These are phyloP conservation scores for Ceriops tagal DNA, from an alignment of 345 rosid species.

Conservation along the genomic window DNA sequence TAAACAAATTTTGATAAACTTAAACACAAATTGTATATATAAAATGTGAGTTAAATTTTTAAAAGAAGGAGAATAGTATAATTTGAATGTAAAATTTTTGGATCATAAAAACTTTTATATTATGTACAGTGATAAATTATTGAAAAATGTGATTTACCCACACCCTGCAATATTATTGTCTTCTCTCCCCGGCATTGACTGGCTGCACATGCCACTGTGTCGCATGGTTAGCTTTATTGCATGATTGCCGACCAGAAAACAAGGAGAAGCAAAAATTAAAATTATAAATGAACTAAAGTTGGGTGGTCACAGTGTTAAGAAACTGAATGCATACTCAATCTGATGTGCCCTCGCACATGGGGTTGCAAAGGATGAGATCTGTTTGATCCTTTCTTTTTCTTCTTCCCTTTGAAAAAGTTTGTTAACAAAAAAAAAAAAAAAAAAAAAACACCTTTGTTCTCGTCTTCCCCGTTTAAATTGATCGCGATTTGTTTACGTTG, in stretches of 20 bases:
- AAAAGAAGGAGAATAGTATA: no score
- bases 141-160: no score
- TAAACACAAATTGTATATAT: no score
- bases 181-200: not conserved
- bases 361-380: not conserved
- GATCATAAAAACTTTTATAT: no score
- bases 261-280: not conserved
- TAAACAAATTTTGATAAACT: no score
- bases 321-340: not conserved
- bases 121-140: no score
- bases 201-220: not conserved
- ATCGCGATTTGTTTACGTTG: not conserved
- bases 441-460: not conserved
- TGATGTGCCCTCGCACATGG: slow-evolving; percentile 6
- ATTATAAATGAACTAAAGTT: not conserved
- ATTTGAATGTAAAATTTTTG: no score
- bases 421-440: no score
- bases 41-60: no score
- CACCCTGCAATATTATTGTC: not conserved
- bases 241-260: slow-evolving; percentile 12
- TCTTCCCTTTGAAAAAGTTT: not conserved
- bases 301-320: not conserved
- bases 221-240: not conserved
- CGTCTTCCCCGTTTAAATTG: not conserved
- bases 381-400: not conserved